Evolutionary conservation across 2,329 filamentous ascomycete species (phyloP).

Genomic region (Coccinonectria pachysandricola): DNA sequence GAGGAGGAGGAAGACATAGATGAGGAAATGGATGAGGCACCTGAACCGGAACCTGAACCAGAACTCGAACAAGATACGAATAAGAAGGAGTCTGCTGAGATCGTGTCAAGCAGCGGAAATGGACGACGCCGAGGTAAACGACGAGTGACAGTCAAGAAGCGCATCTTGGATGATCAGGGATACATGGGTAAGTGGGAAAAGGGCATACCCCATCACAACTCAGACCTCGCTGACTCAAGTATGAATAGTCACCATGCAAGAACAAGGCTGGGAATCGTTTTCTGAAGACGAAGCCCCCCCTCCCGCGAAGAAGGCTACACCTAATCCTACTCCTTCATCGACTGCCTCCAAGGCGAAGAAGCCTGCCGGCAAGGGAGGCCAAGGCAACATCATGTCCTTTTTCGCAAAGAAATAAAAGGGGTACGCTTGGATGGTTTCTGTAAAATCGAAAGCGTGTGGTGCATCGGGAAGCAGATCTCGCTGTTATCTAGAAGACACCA

Average conservation of each 20-base stretch:
- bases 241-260: conserved; percentile 79
- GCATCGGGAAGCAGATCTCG: conserved; percentile 2
- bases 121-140: conserved; percentile 67
- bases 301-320: conserved; percentile 42
- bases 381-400: conserved; percentile 87
- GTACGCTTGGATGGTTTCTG: not conserved
- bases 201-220: too few species aligned
- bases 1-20: conserved; percentile 28
- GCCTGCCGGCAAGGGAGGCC: conserved; percentile 46
- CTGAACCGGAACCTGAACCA: conserved; percentile 27
- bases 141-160: conserved; percentile 79
- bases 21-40: conserved; percentile 30
- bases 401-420: conserved; percentile 63
- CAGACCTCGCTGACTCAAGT: too few species aligned
- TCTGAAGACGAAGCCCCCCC: conserved; percentile 71
- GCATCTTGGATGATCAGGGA: conserved; percentile 76
- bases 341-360: conserved; percentile 46
- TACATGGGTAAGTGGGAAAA: conserved; percentile 78
- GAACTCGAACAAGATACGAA: conserved; percentile 27
- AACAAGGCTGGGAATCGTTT: conserved; percentile 81
- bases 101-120: conserved; percentile 40
- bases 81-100: conserved; percentile 35
- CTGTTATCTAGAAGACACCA: conserved; percentile 18
- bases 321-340: conserved; percentile 32
- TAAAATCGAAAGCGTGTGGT: too few species aligned